Conservation (phyloP, 257 asterid species). For the Cordia subcordata region DNA sequence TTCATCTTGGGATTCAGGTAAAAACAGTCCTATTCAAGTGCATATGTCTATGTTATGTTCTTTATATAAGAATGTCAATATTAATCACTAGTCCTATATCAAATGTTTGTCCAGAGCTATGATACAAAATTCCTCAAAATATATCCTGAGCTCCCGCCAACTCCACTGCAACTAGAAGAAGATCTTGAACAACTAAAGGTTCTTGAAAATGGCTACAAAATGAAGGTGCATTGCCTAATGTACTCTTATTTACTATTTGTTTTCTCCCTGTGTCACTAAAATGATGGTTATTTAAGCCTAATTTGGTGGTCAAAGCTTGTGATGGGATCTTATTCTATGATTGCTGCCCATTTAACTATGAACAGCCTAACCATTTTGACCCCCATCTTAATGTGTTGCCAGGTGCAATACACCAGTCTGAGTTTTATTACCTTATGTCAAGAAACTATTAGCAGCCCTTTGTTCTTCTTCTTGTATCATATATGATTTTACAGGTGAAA, state of each 20-base stretch:
- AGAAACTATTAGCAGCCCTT: no score
- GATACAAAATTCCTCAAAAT: constrained; percentile 73
- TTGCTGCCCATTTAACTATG: neutral
- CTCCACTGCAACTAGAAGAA: constrained; percentile 91
- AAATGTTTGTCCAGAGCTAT: constrained; percentile 51
- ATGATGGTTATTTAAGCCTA: neutral
- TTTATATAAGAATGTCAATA: neutral
- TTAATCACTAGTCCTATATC: neutral
- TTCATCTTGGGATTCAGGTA: constrained; percentile 95
- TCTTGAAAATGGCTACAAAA: constrained; percentile 91
- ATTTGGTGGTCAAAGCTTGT: neutral
- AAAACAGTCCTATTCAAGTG: neutral
- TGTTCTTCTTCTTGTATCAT: no score
- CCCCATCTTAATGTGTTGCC: no score
- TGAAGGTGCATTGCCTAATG: constrained; percentile 52
- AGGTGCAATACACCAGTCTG: no score
- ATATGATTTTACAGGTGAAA: no score
- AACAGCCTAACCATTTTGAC: no score
- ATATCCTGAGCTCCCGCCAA: constrained; percentile 65
- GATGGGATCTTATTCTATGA: neutral
- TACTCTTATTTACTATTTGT: neutral
- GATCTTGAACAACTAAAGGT: constrained; percentile 95
- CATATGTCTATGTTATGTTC: constrained; percentile 1
- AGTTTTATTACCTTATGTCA: no score
- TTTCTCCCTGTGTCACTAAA: neutral